These are phyloP conservation scores for Eucalyptus fibrosa DNA, from an alignment of 345 rosid species.

Conservation along the genomic window DNA sequence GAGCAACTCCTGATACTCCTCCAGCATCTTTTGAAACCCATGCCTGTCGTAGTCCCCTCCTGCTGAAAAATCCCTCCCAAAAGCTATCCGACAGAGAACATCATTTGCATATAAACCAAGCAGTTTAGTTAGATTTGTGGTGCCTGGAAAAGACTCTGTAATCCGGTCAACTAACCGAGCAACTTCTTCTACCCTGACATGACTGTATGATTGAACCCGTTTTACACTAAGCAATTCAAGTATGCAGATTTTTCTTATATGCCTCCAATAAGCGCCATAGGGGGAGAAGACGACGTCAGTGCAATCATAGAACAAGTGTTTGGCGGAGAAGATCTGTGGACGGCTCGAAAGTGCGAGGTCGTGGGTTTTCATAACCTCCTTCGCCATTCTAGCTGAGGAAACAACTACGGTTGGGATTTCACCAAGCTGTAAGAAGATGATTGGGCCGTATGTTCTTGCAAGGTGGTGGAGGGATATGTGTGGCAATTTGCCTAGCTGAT, in stretches of 20 bases:
- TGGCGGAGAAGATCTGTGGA: conserved; percentile 23
- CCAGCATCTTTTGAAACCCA: conserved; percentile 40
- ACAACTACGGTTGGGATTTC: conserved; percentile 28
- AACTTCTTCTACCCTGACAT: conserved; percentile 25
- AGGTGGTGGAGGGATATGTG: conserved; percentile 20
- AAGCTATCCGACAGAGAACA: conserved; percentile 15
- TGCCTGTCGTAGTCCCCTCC: conserved; percentile 18
- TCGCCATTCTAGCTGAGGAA: conserved; percentile 27
- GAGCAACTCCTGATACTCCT: conserved; percentile 23
- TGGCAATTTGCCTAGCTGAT: conserved; percentile 18
- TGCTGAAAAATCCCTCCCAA: conserved; percentile 13
- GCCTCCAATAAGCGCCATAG: conserved; percentile 28
- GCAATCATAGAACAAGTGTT: conserved; percentile 16
- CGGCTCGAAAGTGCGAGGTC: conserved; percentile 23
- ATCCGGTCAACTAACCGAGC: conserved; percentile 16
- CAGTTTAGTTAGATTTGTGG: conserved; percentile 8
- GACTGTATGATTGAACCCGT: conserved; percentile 17
- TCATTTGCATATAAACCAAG: conserved; percentile 14
- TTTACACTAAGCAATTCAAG: conserved; percentile 22
- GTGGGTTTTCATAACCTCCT: conserved; percentile 26
- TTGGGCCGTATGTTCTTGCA: conserved; percentile 14
- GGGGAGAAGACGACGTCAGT: conserved; percentile 24
- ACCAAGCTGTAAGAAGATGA: conserved; percentile 30
- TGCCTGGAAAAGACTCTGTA: background rate
- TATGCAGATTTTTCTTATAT: conserved; percentile 20